Evolutionary conservation across 768 basidiomycete species (phyloP).

Genomic region (Lactarius deliciosus): DNA sequence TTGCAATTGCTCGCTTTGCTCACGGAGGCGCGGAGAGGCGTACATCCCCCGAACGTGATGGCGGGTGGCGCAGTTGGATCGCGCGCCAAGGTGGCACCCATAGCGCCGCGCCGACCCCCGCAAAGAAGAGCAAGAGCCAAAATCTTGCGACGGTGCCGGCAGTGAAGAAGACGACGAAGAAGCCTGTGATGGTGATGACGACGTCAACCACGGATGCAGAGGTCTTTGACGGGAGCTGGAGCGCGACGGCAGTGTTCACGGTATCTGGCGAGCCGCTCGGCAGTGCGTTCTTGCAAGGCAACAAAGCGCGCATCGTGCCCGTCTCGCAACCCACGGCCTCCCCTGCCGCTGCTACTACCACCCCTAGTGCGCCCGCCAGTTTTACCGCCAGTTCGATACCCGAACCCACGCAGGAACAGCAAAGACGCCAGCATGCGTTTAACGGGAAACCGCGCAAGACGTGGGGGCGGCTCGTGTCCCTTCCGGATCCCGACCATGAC

Average conservation of each 20-base stretch:
- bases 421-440: neutral
- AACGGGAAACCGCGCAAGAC: conserved; percentile 13
- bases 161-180: neutral
- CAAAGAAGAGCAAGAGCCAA: neutral
- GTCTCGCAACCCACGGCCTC: neutral
- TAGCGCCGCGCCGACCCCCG: neutral
- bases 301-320: neutral
- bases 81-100: neutral
- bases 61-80: conserved; percentile 26
- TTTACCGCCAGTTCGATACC: neutral
- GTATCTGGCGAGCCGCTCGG: conserved; percentile 3
- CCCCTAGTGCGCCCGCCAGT: neutral
- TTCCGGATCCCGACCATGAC: conserved; percentile 1
- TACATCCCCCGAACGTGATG: conserved; percentile 41
- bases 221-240: neutral
- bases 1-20: conserved; percentile 43
- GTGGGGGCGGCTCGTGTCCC: conserved; percentile 13
- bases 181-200: neutral
- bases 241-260: neutral
- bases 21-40: conserved; percentile 45
- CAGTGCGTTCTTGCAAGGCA: conserved; percentile 1
- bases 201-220: neutral
- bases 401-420: neutral
- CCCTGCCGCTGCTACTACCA: neutral
- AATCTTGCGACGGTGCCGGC: neutral